Percentiles rank a stretch among this genome's conserved stretches.
Conservation (phyloP, 768 basidiomycete species). For the Suillus clintonianus region DNA sequence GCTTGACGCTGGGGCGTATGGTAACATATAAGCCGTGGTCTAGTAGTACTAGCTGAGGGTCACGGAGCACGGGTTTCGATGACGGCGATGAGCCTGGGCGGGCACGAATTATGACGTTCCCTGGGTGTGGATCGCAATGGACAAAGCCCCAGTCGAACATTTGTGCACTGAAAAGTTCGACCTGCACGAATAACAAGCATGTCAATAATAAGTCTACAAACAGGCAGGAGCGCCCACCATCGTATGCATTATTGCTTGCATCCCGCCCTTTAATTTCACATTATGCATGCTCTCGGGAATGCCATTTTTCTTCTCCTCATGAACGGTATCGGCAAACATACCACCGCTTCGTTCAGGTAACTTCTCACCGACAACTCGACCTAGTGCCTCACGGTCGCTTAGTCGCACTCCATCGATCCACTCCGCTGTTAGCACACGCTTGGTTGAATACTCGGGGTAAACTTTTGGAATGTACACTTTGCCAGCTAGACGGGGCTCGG, state of each 20-base stretch:
- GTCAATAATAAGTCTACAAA: neutral
- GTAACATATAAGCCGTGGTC: slow-evolving; percentile 92
- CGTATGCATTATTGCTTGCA: slow-evolving; percentile 72
- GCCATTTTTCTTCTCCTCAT: neutral
- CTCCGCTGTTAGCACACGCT: slow-evolving; percentile 80
- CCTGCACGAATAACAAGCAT: neutral
- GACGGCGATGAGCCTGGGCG: slow-evolving; percentile 17
- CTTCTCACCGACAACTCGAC: slow-evolving; percentile 56
- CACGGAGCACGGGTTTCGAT: slow-evolving; percentile 43
- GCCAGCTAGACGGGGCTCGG: slow-evolving; percentile 68
- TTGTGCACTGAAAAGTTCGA: slow-evolving; percentile 84
- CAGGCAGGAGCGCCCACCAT: slow-evolving; percentile 42
- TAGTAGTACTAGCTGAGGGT: slow-evolving; percentile 75
- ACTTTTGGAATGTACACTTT: slow-evolving; percentile 81
- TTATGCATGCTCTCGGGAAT: neutral
- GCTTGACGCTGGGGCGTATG: slow-evolving; percentile 64
- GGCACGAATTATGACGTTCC: slow-evolving; percentile 76
- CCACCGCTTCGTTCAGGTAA: neutral
- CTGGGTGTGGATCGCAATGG: slow-evolving; percentile 77
- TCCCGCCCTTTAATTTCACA: slow-evolving; percentile 54
- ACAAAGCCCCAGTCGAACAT: slow-evolving; percentile 94
- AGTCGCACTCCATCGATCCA: slow-evolving; percentile 82
- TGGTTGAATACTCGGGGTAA: slow-evolving; percentile 69
- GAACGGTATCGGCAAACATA: neutral
- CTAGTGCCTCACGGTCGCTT: slow-evolving; percentile 61